Base-by-base conservation (phyloP, 306 rosid species). In the Morella rubra region DNA sequence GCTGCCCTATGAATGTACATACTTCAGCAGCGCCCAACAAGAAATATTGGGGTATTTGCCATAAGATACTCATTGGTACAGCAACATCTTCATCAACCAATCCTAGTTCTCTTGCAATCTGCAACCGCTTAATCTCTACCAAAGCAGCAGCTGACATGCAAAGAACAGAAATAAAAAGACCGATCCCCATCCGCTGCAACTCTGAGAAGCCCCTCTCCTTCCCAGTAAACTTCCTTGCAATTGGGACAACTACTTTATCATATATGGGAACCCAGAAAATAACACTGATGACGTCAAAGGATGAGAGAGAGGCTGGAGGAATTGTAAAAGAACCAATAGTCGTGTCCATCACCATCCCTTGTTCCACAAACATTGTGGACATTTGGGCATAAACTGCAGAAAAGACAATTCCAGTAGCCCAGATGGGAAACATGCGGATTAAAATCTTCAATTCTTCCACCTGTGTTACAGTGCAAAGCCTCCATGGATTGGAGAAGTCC, bases 111-210 rank as follows among this genome's bases (percentile, higher is more conserved):
- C 55, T 78, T 44, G 99, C 97, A 60, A 95, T 64, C 32, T 77
- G 89, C 85, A 95, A 61, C 55, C 97, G 90, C 10, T 32, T 76
- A 49, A 95, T 90, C 89, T 95, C 97, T 19, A 92, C 87, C 59
- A 86, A 5, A 54, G 99, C 99, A 61, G 97, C 99, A 42, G 99
- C 92, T 20, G 97, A 88, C 99, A 95, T 95, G 87, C 97, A 92
- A 5, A 95, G 77, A 44, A 89, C 79, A 8, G 99, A 95, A 72
- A 95, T 60, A 59, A 88, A 82, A 55, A 92, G 93, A 61, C 98
- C 98, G n/a, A 95, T 88, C 37, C 99, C 99, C 97, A 92, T 95
- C 42, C 99, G 80, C 70, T 95, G 99, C 88, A 95, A 61, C 88
- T 90, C 99, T 1, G 97, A 87, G 85, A 95, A 95, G 24, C 97